Conservation (phyloP, 2,329 filamentous ascomycete species). For the Dothideomycetidae sp. region DNA sequence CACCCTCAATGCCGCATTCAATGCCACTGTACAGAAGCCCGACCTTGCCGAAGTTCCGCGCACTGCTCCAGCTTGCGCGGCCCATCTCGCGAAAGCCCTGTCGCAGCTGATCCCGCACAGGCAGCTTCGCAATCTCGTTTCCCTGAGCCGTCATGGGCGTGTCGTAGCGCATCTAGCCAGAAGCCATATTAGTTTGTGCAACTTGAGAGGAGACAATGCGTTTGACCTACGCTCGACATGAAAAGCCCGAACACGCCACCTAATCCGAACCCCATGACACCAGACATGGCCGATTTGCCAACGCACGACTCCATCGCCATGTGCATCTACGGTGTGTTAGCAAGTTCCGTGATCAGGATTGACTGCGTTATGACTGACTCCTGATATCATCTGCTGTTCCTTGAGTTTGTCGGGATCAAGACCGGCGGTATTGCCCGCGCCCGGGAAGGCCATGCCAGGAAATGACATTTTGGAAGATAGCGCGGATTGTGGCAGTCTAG, state of each 20-base stretch:
- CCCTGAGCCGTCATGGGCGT: conserved; percentile 32
- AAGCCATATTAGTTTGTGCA: background rate
- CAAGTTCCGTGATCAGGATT: background rate
- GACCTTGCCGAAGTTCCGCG: conserved; percentile 90
- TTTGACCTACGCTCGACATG: conserved; percentile 72
- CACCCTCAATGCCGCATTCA: conserved; percentile 87
- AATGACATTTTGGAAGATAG: conserved; percentile 10
- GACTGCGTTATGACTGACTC: conserved; percentile 20
- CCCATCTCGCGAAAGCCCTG: conserved; percentile 94
- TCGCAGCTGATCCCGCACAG: conserved; percentile 68
- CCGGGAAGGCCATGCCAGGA: conserved; percentile 10
- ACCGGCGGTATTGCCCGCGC: background rate
- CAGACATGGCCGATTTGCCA: conserved; percentile 76
- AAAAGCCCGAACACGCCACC: conserved; percentile 92
- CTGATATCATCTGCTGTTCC: conserved; percentile 36
- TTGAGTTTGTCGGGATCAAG: conserved; percentile 24
- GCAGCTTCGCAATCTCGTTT: conserved; percentile 47
- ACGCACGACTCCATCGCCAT: conserved; percentile 95
- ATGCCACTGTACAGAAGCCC: conserved; percentile 84
- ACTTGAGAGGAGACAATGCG: background rate
- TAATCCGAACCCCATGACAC: conserved; percentile 85
- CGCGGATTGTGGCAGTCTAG: too few species aligned
- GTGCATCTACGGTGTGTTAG: background rate
- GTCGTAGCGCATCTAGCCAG: conserved; percentile 83
- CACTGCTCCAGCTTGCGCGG: conserved; percentile 61